phyloP scores from a whole-genome alignment of 1,284 basidiomycete genomes.

The Malassezia slooffiae region DNA sequence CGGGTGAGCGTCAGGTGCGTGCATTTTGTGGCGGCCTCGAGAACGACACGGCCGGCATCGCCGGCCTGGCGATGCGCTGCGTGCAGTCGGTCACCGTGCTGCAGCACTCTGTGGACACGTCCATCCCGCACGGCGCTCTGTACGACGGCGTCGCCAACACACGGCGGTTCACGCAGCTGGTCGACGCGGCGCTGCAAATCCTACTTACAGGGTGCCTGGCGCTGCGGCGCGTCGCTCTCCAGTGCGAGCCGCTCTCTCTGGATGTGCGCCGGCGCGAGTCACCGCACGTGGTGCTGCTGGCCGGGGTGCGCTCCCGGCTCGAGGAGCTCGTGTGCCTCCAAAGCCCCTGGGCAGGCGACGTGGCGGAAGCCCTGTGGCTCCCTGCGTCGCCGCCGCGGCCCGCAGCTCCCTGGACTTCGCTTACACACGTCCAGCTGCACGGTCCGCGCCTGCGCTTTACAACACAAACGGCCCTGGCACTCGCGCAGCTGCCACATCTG shows the following conservation, averaged over 20 bases:
- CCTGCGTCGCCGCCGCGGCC: neutral
- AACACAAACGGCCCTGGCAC: neutral
- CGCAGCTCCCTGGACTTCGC: neutral
- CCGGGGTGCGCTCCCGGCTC: neutral
- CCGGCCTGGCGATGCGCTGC: neutral
- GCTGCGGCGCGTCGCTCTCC: neutral
- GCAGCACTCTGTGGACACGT: no score
- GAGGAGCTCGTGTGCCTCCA: slow-evolving; percentile 8
- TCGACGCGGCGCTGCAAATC: neutral
- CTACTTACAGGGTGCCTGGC: neutral
- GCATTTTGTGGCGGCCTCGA: neutral
- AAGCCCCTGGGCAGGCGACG: slow-evolving; percentile 8
- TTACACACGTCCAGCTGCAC: slow-evolving; percentile 7
- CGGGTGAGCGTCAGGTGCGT: neutral
- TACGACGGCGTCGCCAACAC: slow-evolving; percentile 1
- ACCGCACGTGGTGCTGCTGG: neutral
- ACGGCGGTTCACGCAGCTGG: neutral
- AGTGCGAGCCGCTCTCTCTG: slow-evolving; percentile 3
- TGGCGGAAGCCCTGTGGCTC: slow-evolving; percentile 4
- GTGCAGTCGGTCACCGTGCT: neutral
- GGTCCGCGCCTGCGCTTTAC: slow-evolving; percentile 8
- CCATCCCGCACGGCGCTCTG: neutral
- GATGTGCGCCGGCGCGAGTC: neutral
- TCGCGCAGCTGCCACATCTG: slow-evolving; percentile 1
- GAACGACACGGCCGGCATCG: neutral